These are phyloP conservation scores for Gynochthodes officinalis DNA, from an alignment of 257 asterid genomes.

Conservation along the genomic window DNA sequence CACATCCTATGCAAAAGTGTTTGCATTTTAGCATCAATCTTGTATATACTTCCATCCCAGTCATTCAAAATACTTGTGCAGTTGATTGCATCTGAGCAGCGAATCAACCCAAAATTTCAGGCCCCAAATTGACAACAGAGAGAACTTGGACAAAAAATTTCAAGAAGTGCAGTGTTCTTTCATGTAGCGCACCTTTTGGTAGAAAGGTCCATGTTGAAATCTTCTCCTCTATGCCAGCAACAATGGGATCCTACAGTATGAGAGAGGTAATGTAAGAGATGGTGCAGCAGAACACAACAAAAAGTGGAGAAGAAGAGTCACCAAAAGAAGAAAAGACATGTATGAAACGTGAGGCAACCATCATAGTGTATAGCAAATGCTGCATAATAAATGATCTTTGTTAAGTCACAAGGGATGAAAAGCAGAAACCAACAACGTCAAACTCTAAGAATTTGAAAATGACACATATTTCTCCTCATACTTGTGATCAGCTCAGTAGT, in stretches of 20 bases:
- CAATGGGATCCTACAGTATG: slow-evolving; percentile 73
- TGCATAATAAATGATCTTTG: not conserved
- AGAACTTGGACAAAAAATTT: not conserved
- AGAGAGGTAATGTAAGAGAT: slow-evolving; percentile 17
- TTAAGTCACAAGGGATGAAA: not conserved
- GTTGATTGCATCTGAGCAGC: not conserved
- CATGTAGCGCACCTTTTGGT: slow-evolving; percentile 60
- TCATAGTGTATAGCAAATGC: not conserved
- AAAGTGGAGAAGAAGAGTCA: not conserved
- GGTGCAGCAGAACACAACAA: not conserved
- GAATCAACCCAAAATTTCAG: not conserved
- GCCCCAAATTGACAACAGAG: not conserved
- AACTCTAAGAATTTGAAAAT: not conserved
- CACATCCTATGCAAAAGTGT: not conserved
- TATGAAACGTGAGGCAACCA: not conserved
- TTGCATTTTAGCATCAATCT: not conserved
- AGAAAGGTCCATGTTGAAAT: slow-evolving; percentile 91
- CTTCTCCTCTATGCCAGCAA: slow-evolving; percentile 93
- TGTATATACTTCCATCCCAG: not conserved
- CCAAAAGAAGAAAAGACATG: not conserved
- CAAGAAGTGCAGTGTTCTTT: not conserved
- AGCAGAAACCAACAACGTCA: not conserved
- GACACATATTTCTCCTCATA: not conserved
- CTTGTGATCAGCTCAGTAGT: not conserved
- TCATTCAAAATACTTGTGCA: not conserved